These are phyloP conservation scores for Populus hybrid DNA, from an alignment of 441 rosid species.

Conservation along the genomic window DNA sequence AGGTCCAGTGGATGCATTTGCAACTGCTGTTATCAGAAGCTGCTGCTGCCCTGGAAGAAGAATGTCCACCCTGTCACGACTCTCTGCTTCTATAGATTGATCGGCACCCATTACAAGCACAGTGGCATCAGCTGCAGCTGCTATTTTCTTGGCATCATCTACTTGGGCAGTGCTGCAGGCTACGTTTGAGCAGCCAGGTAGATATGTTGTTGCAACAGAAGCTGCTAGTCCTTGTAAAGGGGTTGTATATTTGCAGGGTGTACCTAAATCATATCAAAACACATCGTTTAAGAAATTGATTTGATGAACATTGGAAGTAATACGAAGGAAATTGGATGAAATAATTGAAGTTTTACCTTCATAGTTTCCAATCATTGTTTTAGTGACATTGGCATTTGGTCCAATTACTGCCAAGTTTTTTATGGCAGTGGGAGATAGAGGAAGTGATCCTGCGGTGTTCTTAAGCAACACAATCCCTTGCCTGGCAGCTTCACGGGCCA, in stretches of 20 bases:
- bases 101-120: constrained; percentile 77
- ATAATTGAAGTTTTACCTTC: constrained; percentile 40
- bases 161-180: constrained; percentile 53
- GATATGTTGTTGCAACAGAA: constrained; percentile 51
- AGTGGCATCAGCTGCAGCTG: constrained; percentile 61
- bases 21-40: constrained; percentile 56
- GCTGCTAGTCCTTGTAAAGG: constrained; percentile 74
- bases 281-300: background rate
- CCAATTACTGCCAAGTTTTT: constrained; percentile 82
- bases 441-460: constrained; percentile 55
- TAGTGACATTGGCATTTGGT: constrained; percentile 80
- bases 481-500: constrained; percentile 80
- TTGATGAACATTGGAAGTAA: background rate
- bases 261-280: constrained; percentile 36
- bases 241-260: constrained; percentile 72
- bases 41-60: constrained; percentile 75
- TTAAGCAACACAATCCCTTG: constrained; percentile 89
- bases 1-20: constrained; percentile 71
- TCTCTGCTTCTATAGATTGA: constrained; percentile 63
- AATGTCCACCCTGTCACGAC: constrained; percentile 49
- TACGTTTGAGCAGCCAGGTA: constrained; percentile 60
- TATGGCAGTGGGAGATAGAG: constrained; percentile 52
- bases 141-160: constrained; percentile 47
- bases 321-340: background rate
- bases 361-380: constrained; percentile 93